Conservation (phyloP, 805 yeast species). For the Zygosaccharomyces rouxii region DNA sequence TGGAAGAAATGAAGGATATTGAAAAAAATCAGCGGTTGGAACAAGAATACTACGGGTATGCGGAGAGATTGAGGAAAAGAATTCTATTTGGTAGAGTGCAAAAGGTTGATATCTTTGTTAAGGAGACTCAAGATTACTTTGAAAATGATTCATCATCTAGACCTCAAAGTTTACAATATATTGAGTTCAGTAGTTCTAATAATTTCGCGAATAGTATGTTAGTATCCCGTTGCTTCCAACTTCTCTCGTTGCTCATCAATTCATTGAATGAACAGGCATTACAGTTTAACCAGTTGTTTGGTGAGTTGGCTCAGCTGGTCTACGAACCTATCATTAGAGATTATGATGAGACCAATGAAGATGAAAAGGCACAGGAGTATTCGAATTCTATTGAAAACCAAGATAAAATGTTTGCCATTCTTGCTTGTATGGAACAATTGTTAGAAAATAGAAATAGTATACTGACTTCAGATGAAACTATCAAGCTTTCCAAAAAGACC, state of each 20-base stretch:
- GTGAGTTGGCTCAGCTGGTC: conserved; percentile 17
- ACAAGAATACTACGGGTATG: conserved; percentile 49
- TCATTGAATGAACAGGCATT: conserved; percentile 26
- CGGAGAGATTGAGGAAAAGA: conserved; percentile 55
- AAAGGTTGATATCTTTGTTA: conserved; percentile 23
- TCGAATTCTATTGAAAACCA: conserved; percentile 69
- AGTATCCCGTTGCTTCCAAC: conserved; percentile 21
- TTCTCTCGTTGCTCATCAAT: conserved; percentile 14
- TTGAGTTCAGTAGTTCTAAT: conserved; percentile 16
- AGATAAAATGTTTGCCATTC: conserved; percentile 57
- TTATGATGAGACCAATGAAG: conserved; percentile 29
- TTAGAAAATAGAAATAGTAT: conserved; percentile 42
- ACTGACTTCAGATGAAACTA: conserved; percentile 26
- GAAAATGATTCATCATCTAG: not conserved
- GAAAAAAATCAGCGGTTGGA: conserved; percentile 44
- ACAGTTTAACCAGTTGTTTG: conserved; percentile 22
- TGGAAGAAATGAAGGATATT: conserved; percentile 29
- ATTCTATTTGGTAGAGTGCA: conserved; percentile 41
- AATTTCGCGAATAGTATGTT: conserved; percentile 24
- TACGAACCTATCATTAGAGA: conserved; percentile 30
- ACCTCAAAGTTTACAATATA: conserved; percentile 9
- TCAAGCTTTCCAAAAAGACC: conserved; percentile 18
- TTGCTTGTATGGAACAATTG: conserved; percentile 49
- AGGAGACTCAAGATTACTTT: conserved; percentile 25
- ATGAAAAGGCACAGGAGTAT: conserved; percentile 71